phyloP scores from a whole-genome alignment of 2,329 filamentous ascomycete genomes.

The Clarireedia homoeocarpa region DNA sequence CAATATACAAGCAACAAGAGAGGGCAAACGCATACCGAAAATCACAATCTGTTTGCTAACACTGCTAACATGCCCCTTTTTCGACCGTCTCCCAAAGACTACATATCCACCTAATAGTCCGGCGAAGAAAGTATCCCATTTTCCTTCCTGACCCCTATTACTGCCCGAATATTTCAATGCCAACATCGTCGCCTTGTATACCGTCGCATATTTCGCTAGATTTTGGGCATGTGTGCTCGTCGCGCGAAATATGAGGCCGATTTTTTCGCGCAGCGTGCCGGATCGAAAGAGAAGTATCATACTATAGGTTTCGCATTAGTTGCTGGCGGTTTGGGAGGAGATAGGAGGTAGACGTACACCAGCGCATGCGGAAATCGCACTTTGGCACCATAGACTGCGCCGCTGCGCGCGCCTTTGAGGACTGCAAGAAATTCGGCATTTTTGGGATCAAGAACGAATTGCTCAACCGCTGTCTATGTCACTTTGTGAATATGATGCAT shows the following conservation, averaged over 20 bases:
- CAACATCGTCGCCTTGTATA: conserved; percentile 83
- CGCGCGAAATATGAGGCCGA: conserved; percentile 69
- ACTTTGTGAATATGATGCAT: not conserved
- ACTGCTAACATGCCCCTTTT: conserved; percentile 63
- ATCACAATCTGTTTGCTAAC: conserved; percentile 97
- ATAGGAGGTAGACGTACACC: conserved; percentile 46
- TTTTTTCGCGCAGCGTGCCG: conserved; percentile 74
- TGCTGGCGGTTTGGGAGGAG: not conserved
- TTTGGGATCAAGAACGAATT: conserved; percentile 70
- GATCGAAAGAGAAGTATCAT: conserved; percentile 97
- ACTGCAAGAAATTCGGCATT: conserved; percentile 81
- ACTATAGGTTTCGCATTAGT: conserved; percentile 35
- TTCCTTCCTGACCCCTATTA: conserved; percentile 56
- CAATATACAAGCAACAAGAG: not conserved
- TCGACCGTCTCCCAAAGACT: conserved; percentile 68
- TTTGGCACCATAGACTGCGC: conserved; percentile 92
- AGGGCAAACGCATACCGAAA: conserved; percentile 42
- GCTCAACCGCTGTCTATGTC: conserved; percentile 48
- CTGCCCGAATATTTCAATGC: conserved; percentile 56
- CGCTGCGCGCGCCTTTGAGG: conserved; percentile 91
- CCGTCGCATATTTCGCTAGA: conserved; percentile 79
- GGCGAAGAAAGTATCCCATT: conserved; percentile 77
- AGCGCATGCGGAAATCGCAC: conserved; percentile 97
- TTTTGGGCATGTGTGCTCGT: conserved; percentile 88
- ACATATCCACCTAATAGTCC: conserved; percentile 86